phyloP scores from a whole-genome alignment of 164 flowering plant species.

The Magnolia kwangsiensis region DNA sequence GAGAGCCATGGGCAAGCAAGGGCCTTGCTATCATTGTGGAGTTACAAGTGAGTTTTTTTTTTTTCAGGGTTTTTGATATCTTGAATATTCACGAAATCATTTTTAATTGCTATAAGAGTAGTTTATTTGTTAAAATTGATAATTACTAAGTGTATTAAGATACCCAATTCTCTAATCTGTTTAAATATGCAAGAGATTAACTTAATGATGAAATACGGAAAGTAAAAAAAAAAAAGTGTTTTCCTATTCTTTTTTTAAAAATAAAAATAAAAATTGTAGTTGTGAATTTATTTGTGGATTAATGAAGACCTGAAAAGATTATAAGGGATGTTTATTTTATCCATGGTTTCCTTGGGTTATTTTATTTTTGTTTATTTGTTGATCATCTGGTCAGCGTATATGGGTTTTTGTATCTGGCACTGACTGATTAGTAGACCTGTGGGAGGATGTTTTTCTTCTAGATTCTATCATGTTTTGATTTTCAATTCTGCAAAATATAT shows the following conservation, averaged over 20 bases:
- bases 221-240: neutral
- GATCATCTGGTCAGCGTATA: neutral
- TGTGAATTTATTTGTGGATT: neutral
- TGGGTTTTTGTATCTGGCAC: neutral
- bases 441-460: neutral
- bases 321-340: neutral
- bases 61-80: neutral
- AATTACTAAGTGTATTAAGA: neutral
- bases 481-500: neutral
- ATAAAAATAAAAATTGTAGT: too few species aligned
- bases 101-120: neutral
- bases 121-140: neutral
- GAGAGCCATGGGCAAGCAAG: constrained; percentile 81
- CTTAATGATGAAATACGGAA: neutral
- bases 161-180: neutral
- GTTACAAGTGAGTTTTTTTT: constrained; percentile 81
- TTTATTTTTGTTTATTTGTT: neutral
- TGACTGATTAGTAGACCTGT: neutral
- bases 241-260: neutral
- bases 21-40: constrained; percentile 99
- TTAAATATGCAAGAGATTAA: neutral
- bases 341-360: neutral
- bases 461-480: neutral
- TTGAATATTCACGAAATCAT: neutral
- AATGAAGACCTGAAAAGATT: neutral